These are phyloP conservation scores for Lippia alba DNA, from an alignment of 305 asterid genomes.

Conservation along the genomic window DNA sequence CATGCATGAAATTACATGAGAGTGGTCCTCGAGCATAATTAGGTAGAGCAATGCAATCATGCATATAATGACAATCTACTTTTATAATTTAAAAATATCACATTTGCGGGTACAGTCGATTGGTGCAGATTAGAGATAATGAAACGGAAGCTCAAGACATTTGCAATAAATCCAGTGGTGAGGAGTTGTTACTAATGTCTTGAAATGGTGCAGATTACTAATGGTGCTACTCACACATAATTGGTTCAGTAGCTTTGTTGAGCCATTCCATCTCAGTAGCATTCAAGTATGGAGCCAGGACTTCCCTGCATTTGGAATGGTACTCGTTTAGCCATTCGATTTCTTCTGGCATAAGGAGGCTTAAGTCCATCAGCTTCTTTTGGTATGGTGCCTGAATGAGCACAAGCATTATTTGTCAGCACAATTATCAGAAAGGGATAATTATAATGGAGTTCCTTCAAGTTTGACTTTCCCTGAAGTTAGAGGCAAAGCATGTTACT, in stretches of 20 bases:
- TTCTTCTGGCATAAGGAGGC: constrained; percentile 79
- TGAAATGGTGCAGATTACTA: not conserved
- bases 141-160: not conserved
- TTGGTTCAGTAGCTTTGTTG: constrained; percentile 77
- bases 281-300: constrained; percentile 70
- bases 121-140: too few species aligned
- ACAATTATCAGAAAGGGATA: too few species aligned
- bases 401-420: constrained; percentile 24
- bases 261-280: constrained; percentile 82
- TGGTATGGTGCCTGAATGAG: constrained; percentile 88
- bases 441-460: too few species aligned
- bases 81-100: too few species aligned
- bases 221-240: constrained; percentile 49
- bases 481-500: too few species aligned
- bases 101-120: too few species aligned
- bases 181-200: too few species aligned
- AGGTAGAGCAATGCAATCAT: too few species aligned
- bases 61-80: too few species aligned
- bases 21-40: too few species aligned
- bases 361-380: constrained; percentile 69
- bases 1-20: too few species aligned
- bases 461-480: too few species aligned
- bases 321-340: constrained; percentile 83
- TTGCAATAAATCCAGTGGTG: not conserved
- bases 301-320: constrained; percentile 73